Conservation (phyloP, 1,284 basidiomycete species). For the Microbotryum intermedium region DNA sequence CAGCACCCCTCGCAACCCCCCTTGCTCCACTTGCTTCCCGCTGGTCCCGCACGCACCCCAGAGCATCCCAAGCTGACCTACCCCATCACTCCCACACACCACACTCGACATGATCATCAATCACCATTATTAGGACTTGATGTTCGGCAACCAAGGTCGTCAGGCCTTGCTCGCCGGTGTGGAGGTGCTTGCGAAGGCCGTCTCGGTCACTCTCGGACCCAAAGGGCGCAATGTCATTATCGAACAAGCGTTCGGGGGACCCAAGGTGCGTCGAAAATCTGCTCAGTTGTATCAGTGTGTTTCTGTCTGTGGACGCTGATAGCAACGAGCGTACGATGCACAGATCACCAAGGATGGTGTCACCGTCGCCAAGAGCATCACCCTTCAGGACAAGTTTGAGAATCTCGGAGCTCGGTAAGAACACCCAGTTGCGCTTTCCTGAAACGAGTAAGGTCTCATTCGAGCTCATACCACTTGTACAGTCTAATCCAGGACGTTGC, state of each 20-base stretch:
- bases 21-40: not conserved
- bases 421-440: not conserved
- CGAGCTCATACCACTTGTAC: not conserved
- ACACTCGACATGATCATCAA: no score
- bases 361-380: constrained; percentile 90
- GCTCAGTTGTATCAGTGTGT: not conserved
- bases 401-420: constrained; percentile 91
- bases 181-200: constrained; percentile 89
- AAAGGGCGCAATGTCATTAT: constrained; percentile 99
- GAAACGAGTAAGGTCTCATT: not conserved
- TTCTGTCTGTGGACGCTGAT: not conserved
- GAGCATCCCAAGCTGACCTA: no score
- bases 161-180: constrained; percentile 92
- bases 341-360: constrained; percentile 64
- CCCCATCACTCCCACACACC: not conserved
- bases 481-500: constrained; percentile 93
- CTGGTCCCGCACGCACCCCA: not conserved
- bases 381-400: constrained; percentile 96
- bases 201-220: constrained; percentile 89
- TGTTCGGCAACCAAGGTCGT: constrained; percentile 92
- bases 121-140: constrained; percentile 70
- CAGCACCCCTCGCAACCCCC: no score
- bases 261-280: constrained; percentile 53
- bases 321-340: no score
- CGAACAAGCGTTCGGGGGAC: constrained; percentile 92